phyloP scores from a whole-genome alignment of 352 stramenopile genomes.

The Pythium biforme region DNA sequence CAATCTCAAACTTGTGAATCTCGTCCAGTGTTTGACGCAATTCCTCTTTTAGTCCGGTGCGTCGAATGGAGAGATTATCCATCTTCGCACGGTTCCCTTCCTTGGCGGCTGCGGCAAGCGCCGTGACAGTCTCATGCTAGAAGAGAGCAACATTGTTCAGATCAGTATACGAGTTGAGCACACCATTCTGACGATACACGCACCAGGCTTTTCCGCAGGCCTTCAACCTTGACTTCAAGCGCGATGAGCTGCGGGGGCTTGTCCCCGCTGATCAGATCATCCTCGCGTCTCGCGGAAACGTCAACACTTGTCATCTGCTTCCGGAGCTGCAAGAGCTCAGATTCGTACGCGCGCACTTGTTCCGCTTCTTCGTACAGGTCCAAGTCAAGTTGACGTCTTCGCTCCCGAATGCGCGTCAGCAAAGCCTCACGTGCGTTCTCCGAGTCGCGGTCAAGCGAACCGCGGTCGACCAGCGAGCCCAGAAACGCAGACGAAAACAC shows the following conservation, averaged over 20 bases:
- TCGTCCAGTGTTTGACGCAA: conserved; percentile 65
- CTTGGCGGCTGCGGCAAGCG: conserved; percentile 52
- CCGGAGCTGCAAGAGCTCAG: conserved; percentile 65
- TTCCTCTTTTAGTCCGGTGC: conserved; percentile 66
- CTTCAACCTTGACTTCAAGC: conserved; percentile 70
- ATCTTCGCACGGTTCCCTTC: conserved; percentile 54
- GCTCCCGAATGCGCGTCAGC: conserved; percentile 54
- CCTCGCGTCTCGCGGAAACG: conserved; percentile 63
- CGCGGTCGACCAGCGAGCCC: conserved; percentile 52
- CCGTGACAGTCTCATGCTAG: conserved; percentile 57
- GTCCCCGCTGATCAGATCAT: conserved; percentile 79
- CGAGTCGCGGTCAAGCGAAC: conserved; percentile 59
- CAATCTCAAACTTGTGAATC: conserved; percentile 66
- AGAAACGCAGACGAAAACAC: conserved; percentile 73
- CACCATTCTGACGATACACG: neutral
- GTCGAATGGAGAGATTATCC: conserved; percentile 63
- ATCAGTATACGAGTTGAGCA: neutral
- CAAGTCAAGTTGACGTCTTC: conserved; percentile 50
- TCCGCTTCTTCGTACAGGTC: conserved; percentile 65
- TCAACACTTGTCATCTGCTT: conserved; percentile 65
- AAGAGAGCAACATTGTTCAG: neutral
- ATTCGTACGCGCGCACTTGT: conserved; percentile 48
- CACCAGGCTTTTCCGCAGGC: conserved; percentile 67
- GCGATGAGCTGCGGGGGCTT: conserved; percentile 77
- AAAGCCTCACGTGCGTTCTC: conserved; percentile 60